Conservation (phyloP, 164 flowering plant species). For the Santalum album region DNA sequence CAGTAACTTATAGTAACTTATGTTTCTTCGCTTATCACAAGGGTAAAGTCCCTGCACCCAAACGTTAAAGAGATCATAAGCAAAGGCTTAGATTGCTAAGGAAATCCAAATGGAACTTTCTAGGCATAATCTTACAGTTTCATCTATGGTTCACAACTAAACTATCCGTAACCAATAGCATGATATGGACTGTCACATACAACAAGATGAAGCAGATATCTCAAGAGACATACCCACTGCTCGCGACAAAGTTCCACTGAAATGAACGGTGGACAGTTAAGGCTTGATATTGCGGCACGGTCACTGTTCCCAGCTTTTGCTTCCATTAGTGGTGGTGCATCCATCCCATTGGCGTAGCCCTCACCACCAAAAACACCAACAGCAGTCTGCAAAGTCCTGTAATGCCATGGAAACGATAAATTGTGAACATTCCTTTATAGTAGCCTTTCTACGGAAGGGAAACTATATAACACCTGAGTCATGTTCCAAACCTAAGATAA, state of each 20-base stretch:
- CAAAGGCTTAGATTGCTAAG: no score
- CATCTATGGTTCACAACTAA: no score
- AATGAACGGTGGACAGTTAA: constrained; percentile 65
- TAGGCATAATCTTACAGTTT: no score
- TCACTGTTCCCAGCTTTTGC: constrained; percentile 67
- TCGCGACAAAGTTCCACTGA: constrained; percentile 90
- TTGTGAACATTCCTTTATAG: background rate
- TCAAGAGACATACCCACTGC: constrained; percentile 52
- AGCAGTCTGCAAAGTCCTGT: constrained; percentile 95
- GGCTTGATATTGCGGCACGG: constrained; percentile 68
- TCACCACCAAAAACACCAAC: constrained; percentile 95
- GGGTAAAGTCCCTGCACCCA: constrained; percentile 86
- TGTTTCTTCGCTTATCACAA: constrained; percentile 79
- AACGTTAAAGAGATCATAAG: no score
- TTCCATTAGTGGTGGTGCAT: constrained; percentile 63
- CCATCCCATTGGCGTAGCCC: constrained; percentile 41
- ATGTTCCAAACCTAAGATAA: no score
- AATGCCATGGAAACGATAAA: constrained; percentile 7
- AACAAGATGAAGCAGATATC: background rate
- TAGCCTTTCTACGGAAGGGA: no score
- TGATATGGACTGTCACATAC: background rate
- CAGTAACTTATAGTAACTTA: constrained; percentile 50
- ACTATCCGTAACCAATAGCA: no score
- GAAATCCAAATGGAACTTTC: no score
- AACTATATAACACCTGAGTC: no score